phyloP scores from a whole-genome alignment of 345 rosid species.

The Eutrema yunnanense region DNA sequence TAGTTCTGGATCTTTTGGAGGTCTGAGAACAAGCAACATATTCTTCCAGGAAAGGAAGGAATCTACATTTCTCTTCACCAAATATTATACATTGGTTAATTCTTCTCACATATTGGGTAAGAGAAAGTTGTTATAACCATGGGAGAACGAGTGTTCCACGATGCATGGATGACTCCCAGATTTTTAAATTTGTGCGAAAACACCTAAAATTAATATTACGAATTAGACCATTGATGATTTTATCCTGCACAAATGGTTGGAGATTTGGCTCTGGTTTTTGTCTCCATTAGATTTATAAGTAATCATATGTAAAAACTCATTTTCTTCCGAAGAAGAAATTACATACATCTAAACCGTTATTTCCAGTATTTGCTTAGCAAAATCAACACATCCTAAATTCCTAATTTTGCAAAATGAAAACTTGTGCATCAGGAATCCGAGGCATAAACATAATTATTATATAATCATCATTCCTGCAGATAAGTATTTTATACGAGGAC shows the following conservation, averaged over 20 bases:
- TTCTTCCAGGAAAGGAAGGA: no score
- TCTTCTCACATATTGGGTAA: no score
- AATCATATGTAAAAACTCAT: not conserved
- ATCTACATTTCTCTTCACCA: no score
- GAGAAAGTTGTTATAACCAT: no score
- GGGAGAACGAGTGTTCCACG: no score
- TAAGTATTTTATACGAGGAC: conserved; percentile 19
- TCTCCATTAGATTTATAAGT: not conserved
- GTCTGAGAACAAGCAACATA: not conserved
- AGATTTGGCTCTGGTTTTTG: no score
- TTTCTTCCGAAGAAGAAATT: not conserved
- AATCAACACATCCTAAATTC: not conserved
- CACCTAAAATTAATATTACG: no score
- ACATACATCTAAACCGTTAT: not conserved
- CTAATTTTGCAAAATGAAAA: not conserved
- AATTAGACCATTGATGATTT: no score
- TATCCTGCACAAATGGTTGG: no score
- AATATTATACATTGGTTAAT: no score
- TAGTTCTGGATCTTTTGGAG: not conserved
- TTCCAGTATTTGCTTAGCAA: not conserved
- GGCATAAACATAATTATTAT: not conserved
- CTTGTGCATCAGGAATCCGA: not conserved
- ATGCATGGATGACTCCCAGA: no score
- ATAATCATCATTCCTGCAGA: conserved; percentile 5
- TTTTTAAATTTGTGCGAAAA: no score